These are phyloP conservation scores for Erysimum cheiri DNA, from an alignment of 441 rosid species.

Conservation along the genomic window DNA sequence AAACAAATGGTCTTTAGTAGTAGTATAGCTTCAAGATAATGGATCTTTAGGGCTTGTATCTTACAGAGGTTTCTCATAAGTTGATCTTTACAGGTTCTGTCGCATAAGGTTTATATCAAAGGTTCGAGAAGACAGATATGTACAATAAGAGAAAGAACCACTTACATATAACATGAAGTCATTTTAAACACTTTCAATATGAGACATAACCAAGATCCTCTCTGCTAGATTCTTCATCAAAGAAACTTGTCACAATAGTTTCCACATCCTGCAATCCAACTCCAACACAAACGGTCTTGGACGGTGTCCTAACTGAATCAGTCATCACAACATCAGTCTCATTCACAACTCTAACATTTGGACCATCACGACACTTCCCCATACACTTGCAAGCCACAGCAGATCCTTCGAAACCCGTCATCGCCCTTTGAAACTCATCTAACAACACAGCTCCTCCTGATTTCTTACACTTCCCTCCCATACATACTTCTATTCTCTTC, in stretches of 20 bases:
- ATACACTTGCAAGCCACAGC: slow-evolving; percentile 79
- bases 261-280: slow-evolving; percentile 74
- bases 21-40: neutral
- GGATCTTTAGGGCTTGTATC: neutral
- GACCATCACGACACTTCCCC: slow-evolving; percentile 85
- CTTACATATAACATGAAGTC: neutral
- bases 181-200: slow-evolving; percentile 21
- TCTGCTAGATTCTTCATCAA: slow-evolving; percentile 40
- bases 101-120: neutral
- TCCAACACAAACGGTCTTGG: slow-evolving; percentile 62
- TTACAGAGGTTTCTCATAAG: neutral
- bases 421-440: slow-evolving; percentile 58
- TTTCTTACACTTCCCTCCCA: slow-evolving; percentile 82
- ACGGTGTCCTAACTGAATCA: slow-evolving; percentile 45
- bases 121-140: slow-evolving; percentile 9
- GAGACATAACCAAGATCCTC: slow-evolving; percentile 40
- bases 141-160: slow-evolving; percentile 20
- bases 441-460: slow-evolving; percentile 64
- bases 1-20: slow-evolving; percentile 15
- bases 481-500: slow-evolving; percentile 71
- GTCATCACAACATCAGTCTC: slow-evolving; percentile 36
- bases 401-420: slow-evolving; percentile 51
- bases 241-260: slow-evolving; percentile 56
- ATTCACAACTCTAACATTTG: slow-evolving; percentile 59
- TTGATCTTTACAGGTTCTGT: neutral